Base-by-base conservation (phyloP, 352 stramenopile genomes). In the Blastocystis sp. region DNA sequence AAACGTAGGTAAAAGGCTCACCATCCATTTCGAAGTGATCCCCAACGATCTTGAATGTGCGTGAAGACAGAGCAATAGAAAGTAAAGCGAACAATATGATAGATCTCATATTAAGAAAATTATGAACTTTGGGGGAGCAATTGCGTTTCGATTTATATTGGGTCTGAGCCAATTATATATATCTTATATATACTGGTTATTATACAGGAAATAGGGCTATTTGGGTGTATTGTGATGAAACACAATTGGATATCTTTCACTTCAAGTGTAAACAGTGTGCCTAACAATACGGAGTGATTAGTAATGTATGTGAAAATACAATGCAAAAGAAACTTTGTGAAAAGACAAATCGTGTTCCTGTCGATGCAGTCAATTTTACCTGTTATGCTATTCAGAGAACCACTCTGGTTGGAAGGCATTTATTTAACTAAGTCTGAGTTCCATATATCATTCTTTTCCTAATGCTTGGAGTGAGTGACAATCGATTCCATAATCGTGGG, bases 11-110 rank as follows among this genome's bases (percentile, higher is more conserved):
- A 30, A 87, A 81, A 18, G 53, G 65, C 82, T 91, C 56, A 16
- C 81, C 89, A 59, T 91, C 78, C 43, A 79, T 75, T 47, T 89
- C 63, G 43, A 82, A 89, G 56, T 85, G 73, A 20, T 85, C 73
- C 26, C 34, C 73, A 24, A 85, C 73, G 55, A 85, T 85, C 47
- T 66, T 65, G 26, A 85, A 85, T 4, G 73, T 66, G 59, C 73
- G 59, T n/a, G 30, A 50, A 4, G n/a, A 68, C 0, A 85, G 4
- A n/a, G 73, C 53, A 45, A 66, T n/a, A 18, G 73, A 26, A 50
- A 85, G 47, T 24, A 85, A 34, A 66, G 30, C 16, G 34, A 85
- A 69, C 16, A 85, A 16, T 18, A 20, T 41, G 11, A 66, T 20
- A 6, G 24, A 69, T 69, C 30, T 66, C 73, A 68, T 68, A 7